A percentile compares a stretch with the other conserved stretches of the same genome.
These are phyloP conservation scores for Sorghum bicolor DNA, from an alignment of 176 grass and related monocot species.

Conservation along the genomic window Sorghum_bicolor_NCBIv3 NC_012871.2:58004001-58004500, in stretches of 20 bases:
- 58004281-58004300: not conserved
- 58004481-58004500: conserved; percentile 45
- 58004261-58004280: not conserved
- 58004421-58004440: conserved; percentile 27
- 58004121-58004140: not conserved
- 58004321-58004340: not conserved
- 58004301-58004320: not conserved
- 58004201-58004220: conserved; percentile 12
- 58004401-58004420: conserved; percentile 69
- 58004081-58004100: conserved; percentile 55
- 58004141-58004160: not conserved
- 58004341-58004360: not conserved
- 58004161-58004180: not conserved
- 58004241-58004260: not conserved
- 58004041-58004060: conserved; percentile 80
- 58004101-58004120: not conserved
- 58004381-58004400: conserved; percentile 20
- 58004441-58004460: conserved; percentile 44
- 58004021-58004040: conserved; percentile 84
- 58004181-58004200: not conserved
- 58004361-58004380: not conserved
- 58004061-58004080: conserved; percentile 63
- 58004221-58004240: not conserved
- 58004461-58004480: conserved; percentile 49
- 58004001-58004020: conserved; percentile 59